These are phyloP conservation scores for Selenicereus undatus DNA, from an alignment of 148 eudicot species.

Conservation along the genomic window DNA sequence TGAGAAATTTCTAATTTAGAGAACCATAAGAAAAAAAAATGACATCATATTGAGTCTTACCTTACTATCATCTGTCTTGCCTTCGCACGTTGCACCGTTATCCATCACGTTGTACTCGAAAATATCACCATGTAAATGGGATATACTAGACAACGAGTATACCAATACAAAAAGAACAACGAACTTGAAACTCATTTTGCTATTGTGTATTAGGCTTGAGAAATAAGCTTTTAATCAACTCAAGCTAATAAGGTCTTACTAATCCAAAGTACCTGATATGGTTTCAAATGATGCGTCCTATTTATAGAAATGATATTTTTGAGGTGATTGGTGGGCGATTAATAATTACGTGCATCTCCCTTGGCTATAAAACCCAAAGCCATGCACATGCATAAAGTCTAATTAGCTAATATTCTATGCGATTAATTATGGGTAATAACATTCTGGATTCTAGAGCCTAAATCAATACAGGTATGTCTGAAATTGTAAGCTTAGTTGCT, in stretches of 20 bases:
- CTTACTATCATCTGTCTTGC: constrained; percentile 8
- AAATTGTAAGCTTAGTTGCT: neutral
- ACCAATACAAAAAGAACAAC: neutral
- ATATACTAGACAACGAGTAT: neutral
- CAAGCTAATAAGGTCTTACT: too few species aligned
- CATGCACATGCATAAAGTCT: neutral
- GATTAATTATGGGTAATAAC: neutral
- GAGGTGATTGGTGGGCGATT: neutral
- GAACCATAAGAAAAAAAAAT: too few species aligned
- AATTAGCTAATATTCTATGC: neutral
- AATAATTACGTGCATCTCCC: neutral
- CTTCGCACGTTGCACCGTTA: constrained; percentile 10
- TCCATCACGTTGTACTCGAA: constrained; percentile 6
- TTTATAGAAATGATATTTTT: neutral
- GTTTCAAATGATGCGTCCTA: neutral
- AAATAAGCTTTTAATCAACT: too few species aligned
- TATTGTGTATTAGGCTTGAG: too few species aligned
- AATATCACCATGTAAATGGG: neutral
- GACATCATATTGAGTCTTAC: neutral
- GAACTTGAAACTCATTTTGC: neutral
- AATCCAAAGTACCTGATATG: too few species aligned
- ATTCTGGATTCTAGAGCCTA: neutral
- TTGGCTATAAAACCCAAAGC: neutral
- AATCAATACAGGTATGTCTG: neutral
- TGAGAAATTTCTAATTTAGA: too few species aligned